Conservation (phyloP, 352 stramenopile species). For the Stramenopiles sp. region DNA sequence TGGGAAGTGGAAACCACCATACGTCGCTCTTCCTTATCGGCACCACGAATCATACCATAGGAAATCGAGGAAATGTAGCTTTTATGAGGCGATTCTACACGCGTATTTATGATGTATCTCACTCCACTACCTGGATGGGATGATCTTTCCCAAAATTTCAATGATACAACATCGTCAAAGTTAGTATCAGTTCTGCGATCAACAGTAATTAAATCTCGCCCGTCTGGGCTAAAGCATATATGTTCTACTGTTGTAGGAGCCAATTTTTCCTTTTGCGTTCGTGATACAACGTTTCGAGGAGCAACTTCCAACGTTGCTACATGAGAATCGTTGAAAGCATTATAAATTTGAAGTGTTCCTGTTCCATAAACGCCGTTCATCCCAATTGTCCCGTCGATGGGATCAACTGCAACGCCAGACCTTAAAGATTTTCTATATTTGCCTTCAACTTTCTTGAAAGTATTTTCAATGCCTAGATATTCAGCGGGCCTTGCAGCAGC, state of each 20-base stretch:
- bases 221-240: background rate
- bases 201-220: background rate
- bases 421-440: background rate
- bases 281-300: slow-evolving; percentile 14
- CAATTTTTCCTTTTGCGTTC: slow-evolving; percentile 14
- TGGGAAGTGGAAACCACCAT: background rate
- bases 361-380: slow-evolving; percentile 8
- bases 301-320: slow-evolving; percentile 15
- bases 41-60: background rate
- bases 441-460: background rate
- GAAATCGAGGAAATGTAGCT: background rate
- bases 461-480: background rate
- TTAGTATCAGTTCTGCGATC: background rate
- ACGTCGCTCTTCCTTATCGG: background rate
- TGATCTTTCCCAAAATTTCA: background rate
- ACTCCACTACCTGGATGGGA: background rate
- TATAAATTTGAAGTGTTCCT: slow-evolving; percentile 18
- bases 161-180: background rate
- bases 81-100: background rate
- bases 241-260: background rate
- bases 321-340: slow-evolving; percentile 12
- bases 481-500: background rate
- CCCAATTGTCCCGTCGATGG: slow-evolving; percentile 9
- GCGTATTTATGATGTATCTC: background rate
- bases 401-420: slow-evolving; percentile 15